A percentile compares a stretch with the other conserved stretches of the same genome.
phyloP scores from a whole-genome alignment of 768 basidiomycete species.

The Tulasnella sp. region DNA sequence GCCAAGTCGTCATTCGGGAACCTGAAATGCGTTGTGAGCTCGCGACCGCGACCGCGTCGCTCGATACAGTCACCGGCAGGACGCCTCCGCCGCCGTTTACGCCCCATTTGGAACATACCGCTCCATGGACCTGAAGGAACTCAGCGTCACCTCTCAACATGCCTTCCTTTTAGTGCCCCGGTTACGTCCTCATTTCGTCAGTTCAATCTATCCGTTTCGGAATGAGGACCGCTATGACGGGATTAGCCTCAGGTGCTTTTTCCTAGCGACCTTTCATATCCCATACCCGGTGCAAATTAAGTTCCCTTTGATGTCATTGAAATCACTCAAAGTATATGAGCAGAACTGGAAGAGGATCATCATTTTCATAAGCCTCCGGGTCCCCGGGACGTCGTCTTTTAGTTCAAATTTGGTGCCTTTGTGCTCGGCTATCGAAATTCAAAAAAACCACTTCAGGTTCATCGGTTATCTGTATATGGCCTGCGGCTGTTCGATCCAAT shows the following conservation, averaged over 20 bases:
- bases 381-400: neutral
- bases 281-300: neutral
- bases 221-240: neutral
- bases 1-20: neutral
- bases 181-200: neutral
- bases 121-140: neutral
- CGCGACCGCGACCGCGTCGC: neutral
- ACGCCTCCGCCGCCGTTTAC: neutral
- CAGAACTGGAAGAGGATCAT: neutral
- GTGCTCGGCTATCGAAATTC: neutral
- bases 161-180: neutral
- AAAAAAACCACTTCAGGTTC: neutral
- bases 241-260: neutral
- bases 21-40: neutral
- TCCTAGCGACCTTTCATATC: neutral
- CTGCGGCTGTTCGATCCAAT: constrained; percentile 2
- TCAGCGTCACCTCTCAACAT: neutral
- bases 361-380: neutral
- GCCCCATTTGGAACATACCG: neutral
- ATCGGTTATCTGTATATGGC: neutral
- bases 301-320: neutral
- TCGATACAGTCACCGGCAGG: neutral
- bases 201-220: neutral
- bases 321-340: neutral
- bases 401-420: neutral